Evolutionary conservation across 176 grass and related monocot genomes (phyloP).

Genomic region (Miscanthus lutarioriparius): DNA sequence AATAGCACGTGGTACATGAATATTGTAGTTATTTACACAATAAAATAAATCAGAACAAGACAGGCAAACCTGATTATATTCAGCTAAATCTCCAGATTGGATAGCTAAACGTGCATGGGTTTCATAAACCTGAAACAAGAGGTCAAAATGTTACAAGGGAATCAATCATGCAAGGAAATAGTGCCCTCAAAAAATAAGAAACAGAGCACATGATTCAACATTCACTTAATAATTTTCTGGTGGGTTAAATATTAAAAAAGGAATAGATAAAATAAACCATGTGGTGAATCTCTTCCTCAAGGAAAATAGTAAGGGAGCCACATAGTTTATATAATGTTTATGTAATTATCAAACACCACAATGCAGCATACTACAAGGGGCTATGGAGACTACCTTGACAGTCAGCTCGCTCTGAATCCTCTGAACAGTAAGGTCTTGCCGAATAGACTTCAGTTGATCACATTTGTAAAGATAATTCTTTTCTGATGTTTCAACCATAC

Average conservation of each 20-base stretch:
- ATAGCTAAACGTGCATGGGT: slow-evolving; percentile 88
- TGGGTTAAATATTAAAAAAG: slow-evolving; percentile 15
- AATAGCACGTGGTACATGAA: neutral
- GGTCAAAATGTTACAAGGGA: slow-evolving; percentile 6
- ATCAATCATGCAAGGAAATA: slow-evolving; percentile 12
- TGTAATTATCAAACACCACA: slow-evolving; percentile 1
- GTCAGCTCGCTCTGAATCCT: slow-evolving; percentile 83
- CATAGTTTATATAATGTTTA: neutral
- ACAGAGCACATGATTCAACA: neutral
- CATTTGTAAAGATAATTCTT: slow-evolving; percentile 98
- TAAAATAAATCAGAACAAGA: slow-evolving; percentile 25
- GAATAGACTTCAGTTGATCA: slow-evolving; percentile 97
- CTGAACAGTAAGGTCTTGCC: slow-evolving; percentile 94
- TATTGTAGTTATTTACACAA: slow-evolving; percentile 7
- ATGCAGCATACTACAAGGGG: slow-evolving; percentile 10
- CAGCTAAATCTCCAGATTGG: slow-evolving; percentile 78
- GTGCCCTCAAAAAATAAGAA: slow-evolving; percentile 2
- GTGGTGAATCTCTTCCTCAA: neutral
- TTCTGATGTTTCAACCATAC: slow-evolving; percentile 76
- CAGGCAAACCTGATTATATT: slow-evolving; percentile 84
- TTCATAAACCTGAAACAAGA: slow-evolving; percentile 82
- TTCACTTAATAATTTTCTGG: slow-evolving; percentile 23
- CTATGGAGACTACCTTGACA: slow-evolving; percentile 65
- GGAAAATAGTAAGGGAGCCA: neutral
- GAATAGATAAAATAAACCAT: neutral